Evolutionary conservation across 257 asterid genomes (phyloP), one percentile per base, ranked within the genome.

Genomic region (Primulina eburnea): DNA sequence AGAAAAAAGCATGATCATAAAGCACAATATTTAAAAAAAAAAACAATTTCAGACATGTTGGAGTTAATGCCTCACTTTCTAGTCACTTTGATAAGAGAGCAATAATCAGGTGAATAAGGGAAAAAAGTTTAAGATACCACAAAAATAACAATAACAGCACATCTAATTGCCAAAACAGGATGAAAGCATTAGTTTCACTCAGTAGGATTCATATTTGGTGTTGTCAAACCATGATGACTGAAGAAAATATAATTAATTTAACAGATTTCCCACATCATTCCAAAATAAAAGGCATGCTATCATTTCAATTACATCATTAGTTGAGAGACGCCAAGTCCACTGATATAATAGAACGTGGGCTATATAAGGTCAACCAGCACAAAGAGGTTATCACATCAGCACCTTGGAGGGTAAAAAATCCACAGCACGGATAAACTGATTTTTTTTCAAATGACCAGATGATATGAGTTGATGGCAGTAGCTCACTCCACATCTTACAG

Each of bases 201-300:
- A n/a, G 56, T 35, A 10, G 40, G 59, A 58, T 52, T 10, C 20
- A 17, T 30, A 67, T 21, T 30, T 32, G 61, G 34, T 32, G 35
- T 16, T 65, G 47, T 52, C 5, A n/a, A 30, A 21, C 20, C 56
- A 47, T 52, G 68, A 40, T 47, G 37, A 32, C 21, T 33, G 28
- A 72, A 62, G 56, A 56, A 61, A 71, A 62, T 62, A 60, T 43
- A 43, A 71, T 18, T 1, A 38, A 12, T 11, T 12, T 43, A 43
- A 43, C 18, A 3, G 1, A 12, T 14, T 43, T 38, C 16, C 14
- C 50, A 38, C 16, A 38, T 10, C 50, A 29, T 60, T 21, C 40
- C 56, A 62, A 34, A 62, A 43, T 43, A 43, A 43, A 43, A 43
- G 4, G 55, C 11, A 43, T 38, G 50, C 16, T 10, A 38, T 9